Conservation (phyloP, 768 basidiomycete species). For the Scleroderma citrinum region DNA sequence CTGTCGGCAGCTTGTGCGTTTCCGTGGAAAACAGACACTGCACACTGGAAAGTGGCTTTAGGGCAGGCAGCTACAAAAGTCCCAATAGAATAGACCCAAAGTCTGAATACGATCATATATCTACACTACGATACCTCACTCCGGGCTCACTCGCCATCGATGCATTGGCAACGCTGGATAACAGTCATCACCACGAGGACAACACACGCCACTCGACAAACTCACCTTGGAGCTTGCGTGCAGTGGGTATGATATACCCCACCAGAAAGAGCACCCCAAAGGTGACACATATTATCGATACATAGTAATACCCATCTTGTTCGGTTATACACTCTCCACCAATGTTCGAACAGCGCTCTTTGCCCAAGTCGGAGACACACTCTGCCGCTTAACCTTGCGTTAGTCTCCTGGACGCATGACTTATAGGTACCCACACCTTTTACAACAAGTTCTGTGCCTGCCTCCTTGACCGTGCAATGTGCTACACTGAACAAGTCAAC, state of each 20-base stretch:
- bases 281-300: constrained; percentile 71
- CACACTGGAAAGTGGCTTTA: constrained; percentile 17
- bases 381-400: constrained; percentile 53
- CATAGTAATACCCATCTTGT: constrained; percentile 88
- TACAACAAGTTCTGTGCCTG: constrained; percentile 43
- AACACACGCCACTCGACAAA: constrained; percentile 2
- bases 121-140: constrained; percentile 5
- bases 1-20: constrained; percentile 15
- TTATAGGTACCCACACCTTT: constrained; percentile 40
- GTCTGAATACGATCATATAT: no score
- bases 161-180: constrained; percentile 57
- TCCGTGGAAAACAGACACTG: constrained; percentile 23
- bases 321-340: constrained; percentile 79
- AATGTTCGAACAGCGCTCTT: constrained; percentile 64
- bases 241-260: constrained; percentile 77
- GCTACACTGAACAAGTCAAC: constrained; percentile 87
- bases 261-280: constrained; percentile 73
- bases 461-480: constrained; percentile 68
- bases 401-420: background rate
- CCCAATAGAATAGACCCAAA: no score
- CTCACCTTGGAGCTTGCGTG: constrained; percentile 81
- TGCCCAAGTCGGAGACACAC: constrained; percentile 92
- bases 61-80: no score
- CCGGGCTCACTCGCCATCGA: constrained; percentile 60
- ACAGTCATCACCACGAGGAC: constrained; percentile 1